Evolutionary conservation across 2,329 filamentous ascomycete species (phyloP).

Genomic region (Raffaelea arxii): DNA sequence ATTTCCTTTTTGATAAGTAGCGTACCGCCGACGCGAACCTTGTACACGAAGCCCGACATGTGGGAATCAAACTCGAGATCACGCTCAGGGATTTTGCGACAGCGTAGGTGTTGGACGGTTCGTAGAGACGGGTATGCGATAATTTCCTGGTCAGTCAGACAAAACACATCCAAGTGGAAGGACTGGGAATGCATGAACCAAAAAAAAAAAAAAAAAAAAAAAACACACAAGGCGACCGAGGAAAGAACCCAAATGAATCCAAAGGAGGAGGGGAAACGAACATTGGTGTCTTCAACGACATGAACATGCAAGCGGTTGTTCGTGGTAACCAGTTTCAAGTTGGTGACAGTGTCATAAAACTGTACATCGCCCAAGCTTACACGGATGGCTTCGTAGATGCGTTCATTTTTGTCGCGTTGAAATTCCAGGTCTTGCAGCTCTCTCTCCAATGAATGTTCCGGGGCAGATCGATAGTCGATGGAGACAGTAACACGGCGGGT

Average conservation of each 20-base stretch:
- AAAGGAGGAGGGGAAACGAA: constrained; percentile 25
- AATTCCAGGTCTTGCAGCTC: constrained; percentile 69
- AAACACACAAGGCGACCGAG: no score
- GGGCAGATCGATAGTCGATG: constrained; percentile 78
- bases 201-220: background rate
- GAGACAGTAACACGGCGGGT: constrained; percentile 91
- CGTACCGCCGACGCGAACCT: constrained; percentile 60
- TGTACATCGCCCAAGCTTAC: constrained; percentile 89
- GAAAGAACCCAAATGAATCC: no score
- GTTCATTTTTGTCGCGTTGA: constrained; percentile 84
- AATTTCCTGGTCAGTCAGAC: constrained; percentile 52
- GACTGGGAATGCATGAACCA: background rate
- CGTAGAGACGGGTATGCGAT: constrained; percentile 71
- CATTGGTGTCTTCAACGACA: constrained; percentile 90
- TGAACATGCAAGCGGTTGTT: constrained; percentile 88
- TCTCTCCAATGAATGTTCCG: constrained; percentile 72
- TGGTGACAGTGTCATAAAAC: constrained; percentile 93
- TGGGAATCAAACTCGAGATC: constrained; percentile 81
- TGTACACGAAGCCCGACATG: constrained; percentile 96
- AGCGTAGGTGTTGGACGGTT: constrained; percentile 64
- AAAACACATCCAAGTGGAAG: background rate
- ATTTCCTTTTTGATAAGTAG: constrained; percentile 96
- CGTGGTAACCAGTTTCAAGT: constrained; percentile 83
- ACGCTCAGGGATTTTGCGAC: constrained; percentile 57
- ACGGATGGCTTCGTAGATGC: constrained; percentile 89